These are phyloP conservation scores for Salvia splendens DNA, from an alignment of 257 asterid species.

Conservation along the genomic window DNA sequence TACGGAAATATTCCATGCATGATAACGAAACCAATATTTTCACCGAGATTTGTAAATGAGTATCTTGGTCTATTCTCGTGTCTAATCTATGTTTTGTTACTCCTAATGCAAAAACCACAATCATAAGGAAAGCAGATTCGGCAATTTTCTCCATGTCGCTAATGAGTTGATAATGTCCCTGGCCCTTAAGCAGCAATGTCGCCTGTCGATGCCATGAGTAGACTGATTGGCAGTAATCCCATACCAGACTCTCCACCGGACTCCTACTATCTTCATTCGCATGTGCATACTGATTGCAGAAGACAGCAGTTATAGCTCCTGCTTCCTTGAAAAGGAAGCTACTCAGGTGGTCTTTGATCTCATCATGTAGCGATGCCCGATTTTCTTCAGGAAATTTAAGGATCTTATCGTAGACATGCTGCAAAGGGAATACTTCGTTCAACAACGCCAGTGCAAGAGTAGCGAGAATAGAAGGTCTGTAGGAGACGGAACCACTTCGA, in stretches of 20 bases:
- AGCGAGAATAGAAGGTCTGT: conserved; percentile 46
- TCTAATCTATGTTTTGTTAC: conserved; percentile 73
- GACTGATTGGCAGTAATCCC: conserved; percentile 73
- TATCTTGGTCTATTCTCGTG: conserved; percentile 43
- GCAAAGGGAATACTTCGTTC: conserved; percentile 78
- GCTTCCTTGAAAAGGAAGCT: conserved; percentile 78
- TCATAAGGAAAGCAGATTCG: conserved; percentile 94
- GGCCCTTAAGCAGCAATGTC: conserved; percentile 50
- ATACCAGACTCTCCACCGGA: conserved; percentile 65
- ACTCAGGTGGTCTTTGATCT: conserved; percentile 54
- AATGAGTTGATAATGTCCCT: conserved; percentile 42
- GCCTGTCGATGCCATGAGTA: conserved; percentile 71
- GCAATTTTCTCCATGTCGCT: conserved; percentile 77
- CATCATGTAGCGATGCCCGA: conserved; percentile 41
- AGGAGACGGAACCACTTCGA: conserved; percentile 68
- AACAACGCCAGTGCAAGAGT: conserved; percentile 66
- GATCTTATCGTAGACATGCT: conserved; percentile 46
- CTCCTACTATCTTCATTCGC: conserved; percentile 61
- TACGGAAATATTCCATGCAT: conserved; percentile 90
- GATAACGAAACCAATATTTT: conserved; percentile 79
- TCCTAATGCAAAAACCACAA: conserved; percentile 79
- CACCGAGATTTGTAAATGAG: conserved; percentile 56
- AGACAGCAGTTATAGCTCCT: conserved; percentile 73
- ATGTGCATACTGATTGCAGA: conserved; percentile 74
- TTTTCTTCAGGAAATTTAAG: conserved; percentile 43